Evolutionary conservation across 768 basidiomycete genomes (phyloP), one percentile per base, ranked within the genome.

Genomic region (Suillus hirtellus): DNA sequence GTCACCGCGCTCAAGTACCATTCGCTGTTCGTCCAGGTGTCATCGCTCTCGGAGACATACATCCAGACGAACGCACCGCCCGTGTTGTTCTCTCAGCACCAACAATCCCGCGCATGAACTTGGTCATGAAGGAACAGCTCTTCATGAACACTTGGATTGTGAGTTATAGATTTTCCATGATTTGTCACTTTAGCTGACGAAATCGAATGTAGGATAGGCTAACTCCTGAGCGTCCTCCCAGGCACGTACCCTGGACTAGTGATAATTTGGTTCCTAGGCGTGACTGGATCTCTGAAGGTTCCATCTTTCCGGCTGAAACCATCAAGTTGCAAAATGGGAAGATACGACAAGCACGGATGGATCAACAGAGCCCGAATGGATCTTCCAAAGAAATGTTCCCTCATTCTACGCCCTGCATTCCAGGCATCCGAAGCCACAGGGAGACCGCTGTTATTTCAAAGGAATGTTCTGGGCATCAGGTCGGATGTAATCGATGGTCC

Each of bases 111-210:
- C 77, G 78, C 47, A 69, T 79, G 70, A 74, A 70, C 37, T 31
- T 72, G 65, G 69, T 78, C 71, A 66, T 79, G 38, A 70, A 66
- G 65, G 78, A 79, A 63, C 71, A 65, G 6, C 60, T 79, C 27
- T 77, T 72, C 49, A 70, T 79, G 31, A 67, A 69, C 49, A 69
- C 65, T 42, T 79, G 78, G 78, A 62, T 69, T 58, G 78, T 79
- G 63, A 67, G 78, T 69, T 19, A 2, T 47, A 50, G 43, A 50
- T 43, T 60, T 37, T 2, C 9, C 61, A 11, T 55, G 49, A 19
- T 55, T 3, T 27, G 60, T 42, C 27, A 9, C 24, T 24, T 46
- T 34, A 15, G 21, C 60, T 74, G 56, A 70, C 55, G n/a, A 62
- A 43, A 42, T 11, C 27, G 40, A 38, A 62, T 35, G 38, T 53